Evolutionary conservation across 2,329 filamentous ascomycete species (phyloP), one percentile per base, ranked within the genome.

Genomic region (Xylaria multiplex): DNA sequence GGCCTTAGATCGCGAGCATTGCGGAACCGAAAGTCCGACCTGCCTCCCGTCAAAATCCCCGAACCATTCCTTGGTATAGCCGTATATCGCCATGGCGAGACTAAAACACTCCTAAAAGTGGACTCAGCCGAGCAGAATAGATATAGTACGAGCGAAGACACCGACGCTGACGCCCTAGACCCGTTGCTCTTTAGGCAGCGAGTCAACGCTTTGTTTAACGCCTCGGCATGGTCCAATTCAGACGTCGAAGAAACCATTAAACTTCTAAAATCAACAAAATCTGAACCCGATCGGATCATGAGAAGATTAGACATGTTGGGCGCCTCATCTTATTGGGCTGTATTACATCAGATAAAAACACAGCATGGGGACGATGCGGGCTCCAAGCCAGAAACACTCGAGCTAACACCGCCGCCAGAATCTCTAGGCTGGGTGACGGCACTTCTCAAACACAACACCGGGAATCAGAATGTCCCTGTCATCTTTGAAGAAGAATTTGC

Each of bases 11-110:
- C 69, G 35, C 69, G 75, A n/a, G 60, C 68, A 7, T 27, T 65
- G 67, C 73, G 72, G 53, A 69, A 65, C 70, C 71, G 69, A 73
- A 72, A 77, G 76, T 76, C 78, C 40, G 77, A 80, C 50, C 70
- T 87, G 11, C 86, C 86, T n/a, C 80, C 82, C 2, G 78, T 87
- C 24, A 79, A 83, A 56, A 78, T 91, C 14, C 88, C 89, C 0
- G 77, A 81, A 62, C 84, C 82, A 77, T 91, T 91, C 67, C 76
- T 87, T 59, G 77, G 83, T 45, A 76, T 79, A 22, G 85, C 85
- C 61, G 82, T 91, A 32, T 74, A 75, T 53, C 72, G 82, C 9
- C 72, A 76, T 35, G 76, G 60, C 59, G 60, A 62, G 69, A 50
- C 70, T 65, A 61, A 66, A 40, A 52, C 54, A 59, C 46, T 53